Conservation (phyloP, 805 yeast species). For the Debaryomyces castellii region DNA sequence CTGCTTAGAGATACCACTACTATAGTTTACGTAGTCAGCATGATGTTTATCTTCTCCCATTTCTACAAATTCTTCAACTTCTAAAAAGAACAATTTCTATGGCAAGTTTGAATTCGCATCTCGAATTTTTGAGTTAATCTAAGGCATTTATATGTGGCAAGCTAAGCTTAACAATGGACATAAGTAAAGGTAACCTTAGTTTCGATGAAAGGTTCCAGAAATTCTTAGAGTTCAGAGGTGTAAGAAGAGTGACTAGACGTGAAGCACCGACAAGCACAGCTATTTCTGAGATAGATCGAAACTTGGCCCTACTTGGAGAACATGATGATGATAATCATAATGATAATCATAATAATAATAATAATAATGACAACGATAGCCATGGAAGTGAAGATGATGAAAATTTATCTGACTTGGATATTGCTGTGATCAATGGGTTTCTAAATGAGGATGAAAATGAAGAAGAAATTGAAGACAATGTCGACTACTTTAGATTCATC, state of each 20-base stretch:
- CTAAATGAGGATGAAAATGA: conserved; percentile 7
- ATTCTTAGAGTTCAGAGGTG: conserved; percentile 10
- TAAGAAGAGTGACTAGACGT: conserved; percentile 5
- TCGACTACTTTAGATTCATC: conserved; percentile 17
- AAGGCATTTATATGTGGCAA: neutral
- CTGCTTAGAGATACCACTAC: conserved; percentile 31
- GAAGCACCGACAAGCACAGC: neutral
- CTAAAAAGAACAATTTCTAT: neutral
- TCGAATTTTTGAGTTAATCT: neutral
- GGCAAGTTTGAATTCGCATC: neutral
- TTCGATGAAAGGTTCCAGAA: conserved; percentile 1
- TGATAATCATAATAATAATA: neutral
- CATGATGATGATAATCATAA: conserved; percentile 3
- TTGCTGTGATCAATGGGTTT: neutral
- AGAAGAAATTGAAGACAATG: conserved; percentile 27
- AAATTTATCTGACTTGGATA: neutral
- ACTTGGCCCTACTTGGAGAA: conserved; percentile 1
- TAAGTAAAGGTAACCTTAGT: neutral
- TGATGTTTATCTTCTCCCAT: conserved; percentile 40
- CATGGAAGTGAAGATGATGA: neutral
- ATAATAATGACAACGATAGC: neutral
- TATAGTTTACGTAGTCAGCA: conserved; percentile 71
- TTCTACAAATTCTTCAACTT: neutral
- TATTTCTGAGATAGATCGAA: neutral
- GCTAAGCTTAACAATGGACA: neutral